Conservation (phyloP, 2,329 filamentous ascomycete genomes). For the Penicillium sp. region DNA sequence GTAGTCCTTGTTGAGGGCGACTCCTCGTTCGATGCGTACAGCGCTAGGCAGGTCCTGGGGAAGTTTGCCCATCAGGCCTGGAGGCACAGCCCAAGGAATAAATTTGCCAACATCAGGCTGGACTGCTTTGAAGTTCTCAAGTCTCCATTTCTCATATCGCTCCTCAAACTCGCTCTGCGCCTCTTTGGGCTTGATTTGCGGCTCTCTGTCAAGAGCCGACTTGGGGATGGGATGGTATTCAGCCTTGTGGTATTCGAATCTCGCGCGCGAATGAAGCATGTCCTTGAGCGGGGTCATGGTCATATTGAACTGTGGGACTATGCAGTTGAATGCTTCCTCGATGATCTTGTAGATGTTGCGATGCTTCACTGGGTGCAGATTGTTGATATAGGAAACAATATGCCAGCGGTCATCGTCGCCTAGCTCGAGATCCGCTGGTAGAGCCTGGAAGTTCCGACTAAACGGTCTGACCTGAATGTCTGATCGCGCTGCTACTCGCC, state of each 20-base stretch:
- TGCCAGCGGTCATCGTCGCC: conserved; percentile 35
- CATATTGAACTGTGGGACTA: conserved; percentile 37
- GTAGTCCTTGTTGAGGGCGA: conserved; percentile 47
- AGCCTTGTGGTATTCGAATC: conserved; percentile 40
- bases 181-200: conserved; percentile 27
- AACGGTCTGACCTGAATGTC: conserved; percentile 39
- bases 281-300: conserved; percentile 41
- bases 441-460: conserved; percentile 53
- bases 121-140: conserved; percentile 29
- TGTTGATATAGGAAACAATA: conserved; percentile 55
- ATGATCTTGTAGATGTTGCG: conserved; percentile 46
- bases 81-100: conserved; percentile 40
- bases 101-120: conserved; percentile 40
- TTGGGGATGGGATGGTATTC: conserved; percentile 36
- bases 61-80: conserved; percentile 35
- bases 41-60: conserved; percentile 33
- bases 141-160: conserved; percentile 35
- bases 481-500: conserved; percentile 36
- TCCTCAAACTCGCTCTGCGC: conserved; percentile 32
- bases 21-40: conserved; percentile 36
- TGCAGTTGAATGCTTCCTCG: conserved; percentile 43
- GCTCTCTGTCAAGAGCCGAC: conserved; percentile 25
- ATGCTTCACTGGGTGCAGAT: conserved; percentile 49
- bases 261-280: conserved; percentile 40
- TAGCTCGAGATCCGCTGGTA: conserved; percentile 50